Conservation (phyloP, 805 yeast species). For the Pachysolen tannophilus region DNA sequence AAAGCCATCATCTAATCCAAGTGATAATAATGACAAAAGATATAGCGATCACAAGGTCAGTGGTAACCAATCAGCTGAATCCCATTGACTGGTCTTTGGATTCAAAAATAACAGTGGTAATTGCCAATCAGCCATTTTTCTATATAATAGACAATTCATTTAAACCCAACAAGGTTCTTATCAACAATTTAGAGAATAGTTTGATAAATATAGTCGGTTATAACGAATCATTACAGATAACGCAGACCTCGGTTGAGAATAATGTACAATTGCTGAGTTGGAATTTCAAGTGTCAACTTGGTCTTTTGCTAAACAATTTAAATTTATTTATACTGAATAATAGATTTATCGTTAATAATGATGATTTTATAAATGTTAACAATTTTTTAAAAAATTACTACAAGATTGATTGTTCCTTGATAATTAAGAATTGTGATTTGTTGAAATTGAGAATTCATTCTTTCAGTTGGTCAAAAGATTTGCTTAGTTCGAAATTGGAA, state of each 20-base stretch:
- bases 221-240: conserved; percentile 13
- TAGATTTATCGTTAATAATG: conserved; percentile 13
- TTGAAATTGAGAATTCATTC: conserved; percentile 16
- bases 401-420: conserved; percentile 9
- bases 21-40: too few species aligned
- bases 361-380: conserved; percentile 9
- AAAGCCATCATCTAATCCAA: too few species aligned
- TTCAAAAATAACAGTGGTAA: not conserved
- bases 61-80: not conserved
- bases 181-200: not conserved
- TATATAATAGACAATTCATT: not conserved
- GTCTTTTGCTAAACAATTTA: conserved; percentile 14
- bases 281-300: conserved; percentile 12
- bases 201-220: not conserved
- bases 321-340: conserved; percentile 13
- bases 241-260: conserved; percentile 12
- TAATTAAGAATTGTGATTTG: conserved; percentile 11
- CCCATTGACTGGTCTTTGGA: not conserved
- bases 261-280: conserved; percentile 12
- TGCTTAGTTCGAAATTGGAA: not conserved
- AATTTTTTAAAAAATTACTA: conserved; percentile 8
- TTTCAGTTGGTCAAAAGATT: conserved; percentile 12
- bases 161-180: not conserved
- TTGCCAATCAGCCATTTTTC: not conserved
- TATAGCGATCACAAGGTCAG: too few species aligned